phyloP scores from a whole-genome alignment of 1,284 basidiomycete genomes.

The Porogramme epimiltina region DNA sequence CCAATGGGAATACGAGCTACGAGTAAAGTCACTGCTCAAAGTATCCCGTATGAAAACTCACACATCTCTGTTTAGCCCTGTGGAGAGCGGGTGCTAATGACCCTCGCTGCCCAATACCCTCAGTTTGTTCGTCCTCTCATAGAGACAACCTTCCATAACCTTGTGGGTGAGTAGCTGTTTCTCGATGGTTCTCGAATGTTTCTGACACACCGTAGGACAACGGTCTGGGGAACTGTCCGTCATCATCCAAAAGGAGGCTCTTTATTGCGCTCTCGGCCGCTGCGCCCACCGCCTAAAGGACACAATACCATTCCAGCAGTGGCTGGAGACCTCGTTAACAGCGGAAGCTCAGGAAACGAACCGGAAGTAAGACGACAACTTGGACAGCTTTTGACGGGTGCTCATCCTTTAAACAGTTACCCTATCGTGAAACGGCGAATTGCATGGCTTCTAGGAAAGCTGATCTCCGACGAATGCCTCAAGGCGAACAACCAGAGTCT shows the following conservation, averaged over 20 bases:
- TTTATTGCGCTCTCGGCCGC: conserved; percentile 88
- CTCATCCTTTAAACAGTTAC: conserved; percentile 54
- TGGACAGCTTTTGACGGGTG: neutral
- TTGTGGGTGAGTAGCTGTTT: conserved; percentile 46
- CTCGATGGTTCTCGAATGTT: neutral
- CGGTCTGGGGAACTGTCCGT: conserved; percentile 57
- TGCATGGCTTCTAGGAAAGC: conserved; percentile 88
- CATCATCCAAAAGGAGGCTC: conserved; percentile 81
- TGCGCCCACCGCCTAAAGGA: conserved; percentile 71
- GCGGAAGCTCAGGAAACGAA: conserved; percentile 59
- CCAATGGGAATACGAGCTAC: conserved; percentile 86
- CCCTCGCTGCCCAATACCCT: conserved; percentile 74
- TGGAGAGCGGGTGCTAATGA: conserved; percentile 84
- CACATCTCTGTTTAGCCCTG: conserved; percentile 62
- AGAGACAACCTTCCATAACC: conserved; percentile 53
- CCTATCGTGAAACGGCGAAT: conserved; percentile 88
- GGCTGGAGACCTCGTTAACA: conserved; percentile 61
- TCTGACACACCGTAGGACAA: conserved; percentile 41
- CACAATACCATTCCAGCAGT: conserved; percentile 65
- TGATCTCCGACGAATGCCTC: conserved; percentile 69
- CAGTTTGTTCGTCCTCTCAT: conserved; percentile 77
- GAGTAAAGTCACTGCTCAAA: conserved; percentile 46
- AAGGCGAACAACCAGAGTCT: conserved; percentile 63
- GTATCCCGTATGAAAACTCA: neutral
- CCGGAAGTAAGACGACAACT: conserved; percentile 44